Percentiles rank a stretch among this genome's conserved stretches.
phyloP scores from a whole-genome alignment of 176 grass and related monocot genomes.

The Neostapfia colusana region DNA sequence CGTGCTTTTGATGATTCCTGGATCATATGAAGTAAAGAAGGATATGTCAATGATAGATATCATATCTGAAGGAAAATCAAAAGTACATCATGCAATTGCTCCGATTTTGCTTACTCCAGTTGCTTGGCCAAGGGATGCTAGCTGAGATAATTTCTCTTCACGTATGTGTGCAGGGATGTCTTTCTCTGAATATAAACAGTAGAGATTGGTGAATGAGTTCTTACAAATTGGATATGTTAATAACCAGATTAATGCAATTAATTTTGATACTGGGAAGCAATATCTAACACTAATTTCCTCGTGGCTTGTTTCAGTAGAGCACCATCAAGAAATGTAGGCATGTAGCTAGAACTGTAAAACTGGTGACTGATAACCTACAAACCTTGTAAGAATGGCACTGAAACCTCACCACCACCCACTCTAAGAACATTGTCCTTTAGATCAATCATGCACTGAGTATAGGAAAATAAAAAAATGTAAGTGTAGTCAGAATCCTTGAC shows the following conservation, averaged over 20 bases:
- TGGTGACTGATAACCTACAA: neutral
- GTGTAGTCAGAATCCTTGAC: conserved; percentile 5
- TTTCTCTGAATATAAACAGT: conserved; percentile 72
- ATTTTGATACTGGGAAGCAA: conserved; percentile 10
- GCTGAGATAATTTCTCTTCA: conserved; percentile 66
- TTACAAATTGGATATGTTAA: conserved; percentile 7
- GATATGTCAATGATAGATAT: neutral
- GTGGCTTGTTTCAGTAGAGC: neutral
- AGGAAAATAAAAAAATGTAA: conserved; percentile 30
- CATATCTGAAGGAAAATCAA: conserved; percentile 26
- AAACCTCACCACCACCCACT: conserved; percentile 96
- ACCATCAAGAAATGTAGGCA: conserved; percentile 4
- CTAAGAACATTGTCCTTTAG: conserved; percentile 98
- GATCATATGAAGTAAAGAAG: too few relatives aligned
- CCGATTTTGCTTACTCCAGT: conserved; percentile 57
- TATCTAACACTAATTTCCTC: neutral
- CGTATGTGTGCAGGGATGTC: conserved; percentile 83
- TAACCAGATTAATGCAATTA: conserved; percentile 8
- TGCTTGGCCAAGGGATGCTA: conserved; percentile 57
- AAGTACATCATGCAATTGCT: neutral
- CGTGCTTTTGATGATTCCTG: conserved; percentile 70
- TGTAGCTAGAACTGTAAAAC: conserved; percentile 26
- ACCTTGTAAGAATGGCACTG: conserved; percentile 97
- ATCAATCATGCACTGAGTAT: conserved; percentile 97
- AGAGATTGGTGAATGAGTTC: conserved; percentile 20